A percentile compares a stretch with the other conserved stretches of the same genome.
These are phyloP conservation scores for Pochonia chlamydosporia DNA, from an alignment of 2,329 filamentous ascomycete genomes.

Conservation along the genomic window DNA sequence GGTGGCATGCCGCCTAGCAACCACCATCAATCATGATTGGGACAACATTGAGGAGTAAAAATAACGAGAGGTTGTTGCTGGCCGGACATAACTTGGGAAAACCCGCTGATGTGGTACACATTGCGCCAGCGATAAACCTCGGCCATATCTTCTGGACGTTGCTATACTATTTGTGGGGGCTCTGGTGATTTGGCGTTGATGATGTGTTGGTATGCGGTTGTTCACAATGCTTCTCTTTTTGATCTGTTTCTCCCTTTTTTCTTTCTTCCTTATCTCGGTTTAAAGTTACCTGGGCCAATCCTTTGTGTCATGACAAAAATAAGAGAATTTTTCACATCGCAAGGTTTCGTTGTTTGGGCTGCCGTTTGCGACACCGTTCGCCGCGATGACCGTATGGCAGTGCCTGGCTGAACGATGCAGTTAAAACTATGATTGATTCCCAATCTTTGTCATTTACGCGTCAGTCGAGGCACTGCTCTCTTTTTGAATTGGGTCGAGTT, in stretches of 20 bases:
- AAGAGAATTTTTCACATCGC: neutral
- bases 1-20: constrained; percentile 76
- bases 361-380: neutral
- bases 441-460: neutral
- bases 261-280: neutral
- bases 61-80: neutral
- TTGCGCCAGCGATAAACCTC: constrained; percentile 18
- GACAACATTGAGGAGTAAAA: constrained; percentile 6
- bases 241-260: constrained; percentile 2
- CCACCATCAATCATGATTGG: constrained; percentile 66
- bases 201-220: constrained; percentile 28
- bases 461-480: neutral
- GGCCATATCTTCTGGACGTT: constrained; percentile 19
- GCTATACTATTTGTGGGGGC: constrained; percentile 34
- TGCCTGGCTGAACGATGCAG: neutral
- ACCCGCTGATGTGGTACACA: neutral
- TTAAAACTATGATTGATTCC: neutral
- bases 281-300: neutral
- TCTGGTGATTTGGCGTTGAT: constrained; percentile 38
- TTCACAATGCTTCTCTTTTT: constrained; percentile 12
- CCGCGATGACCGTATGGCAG: neutral
- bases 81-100: neutral
- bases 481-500: neutral
- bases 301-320: neutral
- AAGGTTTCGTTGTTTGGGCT: neutral